These are phyloP conservation scores for Penicillium antarcticum DNA, from an alignment of 495 filamentous ascomycete genomes.

Conservation along the genomic window DNA sequence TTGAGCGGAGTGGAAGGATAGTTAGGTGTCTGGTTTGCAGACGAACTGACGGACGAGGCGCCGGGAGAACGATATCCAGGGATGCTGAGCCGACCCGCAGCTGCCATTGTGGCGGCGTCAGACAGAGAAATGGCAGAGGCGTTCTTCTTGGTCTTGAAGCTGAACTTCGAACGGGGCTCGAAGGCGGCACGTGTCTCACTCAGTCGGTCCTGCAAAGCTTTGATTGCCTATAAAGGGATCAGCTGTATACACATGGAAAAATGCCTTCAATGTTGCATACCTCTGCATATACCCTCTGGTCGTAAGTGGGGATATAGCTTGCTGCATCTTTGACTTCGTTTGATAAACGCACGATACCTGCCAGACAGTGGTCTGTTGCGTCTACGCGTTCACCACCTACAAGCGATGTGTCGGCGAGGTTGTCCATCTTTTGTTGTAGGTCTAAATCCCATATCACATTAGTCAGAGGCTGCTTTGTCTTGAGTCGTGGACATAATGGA, in stretches of 20 bases:
- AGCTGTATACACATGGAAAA: background rate
- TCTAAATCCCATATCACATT: constrained; percentile 29
- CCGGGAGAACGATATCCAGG: constrained; percentile 43
- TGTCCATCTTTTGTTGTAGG: constrained; percentile 60
- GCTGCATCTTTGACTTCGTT: constrained; percentile 67
- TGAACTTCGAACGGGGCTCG: constrained; percentile 66
- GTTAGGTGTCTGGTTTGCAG: constrained; percentile 49
- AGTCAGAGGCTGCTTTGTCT: background rate
- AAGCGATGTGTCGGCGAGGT: constrained; percentile 47
- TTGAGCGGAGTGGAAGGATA: constrained; percentile 49
- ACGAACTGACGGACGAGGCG: constrained; percentile 47
- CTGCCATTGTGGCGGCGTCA: constrained; percentile 52
- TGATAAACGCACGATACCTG: constrained; percentile 63
- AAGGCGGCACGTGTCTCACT: constrained; percentile 53
- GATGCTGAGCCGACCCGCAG: constrained; percentile 39
- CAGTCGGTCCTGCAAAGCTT: constrained; percentile 63
- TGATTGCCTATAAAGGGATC: constrained; percentile 53
- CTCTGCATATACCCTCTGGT: constrained; percentile 71
- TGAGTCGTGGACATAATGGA: background rate
- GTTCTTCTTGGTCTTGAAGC: constrained; percentile 67
- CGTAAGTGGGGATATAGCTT: constrained; percentile 68
- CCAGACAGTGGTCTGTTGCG: constrained; percentile 64
- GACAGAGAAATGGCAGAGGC: constrained; percentile 53
- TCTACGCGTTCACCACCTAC: constrained; percentile 57
- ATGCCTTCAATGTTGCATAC: constrained; percentile 32